A percentile compares a stretch with the other conserved stretches of the same genome.
phyloP scores from a whole-genome alignment of 208 protist genomes.

The Phytomonas sp. region DNA sequence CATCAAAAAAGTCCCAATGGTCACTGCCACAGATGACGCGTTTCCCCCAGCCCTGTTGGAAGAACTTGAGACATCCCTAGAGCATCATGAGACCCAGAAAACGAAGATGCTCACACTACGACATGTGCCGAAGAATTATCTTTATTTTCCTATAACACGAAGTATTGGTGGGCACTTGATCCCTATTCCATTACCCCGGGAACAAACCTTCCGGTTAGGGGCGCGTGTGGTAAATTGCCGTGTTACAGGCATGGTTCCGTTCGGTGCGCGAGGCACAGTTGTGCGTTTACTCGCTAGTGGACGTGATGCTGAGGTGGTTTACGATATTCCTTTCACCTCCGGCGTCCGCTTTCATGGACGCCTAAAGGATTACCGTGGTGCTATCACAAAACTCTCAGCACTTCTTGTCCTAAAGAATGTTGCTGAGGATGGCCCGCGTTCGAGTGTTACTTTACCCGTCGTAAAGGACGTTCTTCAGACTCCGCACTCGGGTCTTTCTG shows the following conservation, averaged over 20 bases:
- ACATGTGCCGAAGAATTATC: conserved; percentile 36
- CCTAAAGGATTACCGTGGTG: conserved; percentile 52
- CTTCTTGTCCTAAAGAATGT: conserved; percentile 55
- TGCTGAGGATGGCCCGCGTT: not conserved
- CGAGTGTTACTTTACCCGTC: not conserved
- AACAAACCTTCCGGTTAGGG: conserved; percentile 65
- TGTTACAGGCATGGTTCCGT: conserved; percentile 61
- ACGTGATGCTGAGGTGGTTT: conserved; percentile 80
- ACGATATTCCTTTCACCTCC: conserved; percentile 77
- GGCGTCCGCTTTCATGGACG: conserved; percentile 69
- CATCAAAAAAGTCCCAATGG: conserved; percentile 57
- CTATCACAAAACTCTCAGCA: conserved; percentile 52
- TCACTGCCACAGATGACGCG: conserved; percentile 63
- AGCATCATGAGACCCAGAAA: conserved; percentile 14
- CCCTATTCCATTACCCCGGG: conserved; percentile 60
- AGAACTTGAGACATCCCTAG: conserved; percentile 55
- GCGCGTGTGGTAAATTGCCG: conserved; percentile 83
- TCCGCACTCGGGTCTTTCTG: not conserved
- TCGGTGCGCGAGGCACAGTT: conserved; percentile 73
- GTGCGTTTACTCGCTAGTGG: conserved; percentile 72
- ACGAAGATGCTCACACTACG: conserved; percentile 30
- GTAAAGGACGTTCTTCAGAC: not conserved
- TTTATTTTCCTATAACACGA: conserved; percentile 76
- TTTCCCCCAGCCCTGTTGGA: conserved; percentile 45
- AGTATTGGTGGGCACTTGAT: conserved; percentile 56